These are phyloP conservation scores for Aspergillus bertholletiae DNA, from an alignment of 495 filamentous ascomycete species.

Conservation along the genomic window DNA sequence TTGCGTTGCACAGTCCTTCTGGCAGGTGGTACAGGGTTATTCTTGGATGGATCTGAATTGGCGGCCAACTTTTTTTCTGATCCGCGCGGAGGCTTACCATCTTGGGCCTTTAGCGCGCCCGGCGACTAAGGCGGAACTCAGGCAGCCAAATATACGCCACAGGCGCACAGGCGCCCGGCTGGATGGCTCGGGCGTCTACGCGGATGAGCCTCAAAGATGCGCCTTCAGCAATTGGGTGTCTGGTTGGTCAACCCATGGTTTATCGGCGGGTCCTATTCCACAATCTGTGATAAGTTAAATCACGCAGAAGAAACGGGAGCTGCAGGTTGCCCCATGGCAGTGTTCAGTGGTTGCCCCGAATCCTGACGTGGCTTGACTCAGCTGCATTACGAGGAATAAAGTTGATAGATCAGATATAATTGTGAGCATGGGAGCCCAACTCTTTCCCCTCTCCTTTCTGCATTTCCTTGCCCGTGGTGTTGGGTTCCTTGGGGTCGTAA, in stretches of 20 bases:
- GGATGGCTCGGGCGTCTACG: not conserved
- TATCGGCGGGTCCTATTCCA: constrained; percentile 1
- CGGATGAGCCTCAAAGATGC: not conserved
- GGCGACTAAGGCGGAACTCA: constrained; percentile 4
- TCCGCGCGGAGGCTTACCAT: constrained; percentile 29
- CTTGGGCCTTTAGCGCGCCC: constrained; percentile 21
- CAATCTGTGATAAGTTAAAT: not conserved
- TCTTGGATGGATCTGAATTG: constrained; percentile 26
- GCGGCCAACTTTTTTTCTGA: constrained; percentile 39
- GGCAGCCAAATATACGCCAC: constrained; percentile 1
- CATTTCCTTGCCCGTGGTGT: not conserved
- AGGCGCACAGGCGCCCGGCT: constrained; percentile 15
- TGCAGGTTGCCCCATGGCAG: not conserved
- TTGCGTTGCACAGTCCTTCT: constrained; percentile 7
- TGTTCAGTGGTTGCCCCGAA: not conserved
- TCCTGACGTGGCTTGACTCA: no score
- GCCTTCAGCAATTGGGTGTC: not conserved
- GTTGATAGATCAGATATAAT: not conserved
- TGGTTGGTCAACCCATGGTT: not conserved
- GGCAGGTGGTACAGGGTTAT: constrained; percentile 11
- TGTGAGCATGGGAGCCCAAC: not conserved
- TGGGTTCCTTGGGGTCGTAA: no score
- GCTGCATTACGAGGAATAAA: no score
- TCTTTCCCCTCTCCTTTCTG: not conserved
- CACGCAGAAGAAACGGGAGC: not conserved